Base-by-base conservation (phyloP, 2,329 filamentous ascomycete genomes). In the Rhynchosporium secalis region DNA sequence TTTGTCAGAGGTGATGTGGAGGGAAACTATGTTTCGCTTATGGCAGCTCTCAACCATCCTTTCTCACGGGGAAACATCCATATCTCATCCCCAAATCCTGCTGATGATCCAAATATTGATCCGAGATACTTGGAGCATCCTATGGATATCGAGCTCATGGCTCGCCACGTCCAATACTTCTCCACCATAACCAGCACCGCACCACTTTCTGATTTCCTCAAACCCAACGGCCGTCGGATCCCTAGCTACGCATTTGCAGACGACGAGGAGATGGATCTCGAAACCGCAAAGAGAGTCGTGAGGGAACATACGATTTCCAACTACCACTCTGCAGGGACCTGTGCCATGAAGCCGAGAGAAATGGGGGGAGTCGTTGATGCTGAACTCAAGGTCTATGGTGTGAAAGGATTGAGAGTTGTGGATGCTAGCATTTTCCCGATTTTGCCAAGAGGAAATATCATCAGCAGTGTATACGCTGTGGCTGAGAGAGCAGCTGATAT, bases 61-160 rank as follows among this genome's bases (percentile, higher is more conserved):
- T 73, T 79, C 47, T 79, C 78, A 0, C 74, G 78, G 20, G 79
- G 78, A 1, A 74, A 63, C 15, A 68, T 78, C 0, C 78, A 80
- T 61, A 76, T 80, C 49, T 65, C 65, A 0, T 78, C 76, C 0
- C 48, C 75, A 0, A 71, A 78, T 49, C 71, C 75, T 0, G 67
- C 67, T 0, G 70, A 65, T 1, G 66, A 74, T 13, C 78, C 79
- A 0, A 48, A 64, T 1, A 78, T 81, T 58, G 77, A 82, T 66
- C 75, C 76, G 0, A 73, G 72, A 9, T 79, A 78, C 43, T 71
- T 81, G 20, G 73, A 75, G 7, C 76, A 81, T 60, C 77, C 79
- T 0, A 68, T 78, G 2, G 79, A 81, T 59, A 58, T 76, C 7
- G 75, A 79, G 56, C 64, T 80, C 28, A 20, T 10, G 5, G 47